Percentiles rank a stretch among this genome's conserved stretches.
Evolutionary conservation across 2,329 filamentous ascomycete genomes (phyloP).

Genomic region (Penicillium crustosum): DNA sequence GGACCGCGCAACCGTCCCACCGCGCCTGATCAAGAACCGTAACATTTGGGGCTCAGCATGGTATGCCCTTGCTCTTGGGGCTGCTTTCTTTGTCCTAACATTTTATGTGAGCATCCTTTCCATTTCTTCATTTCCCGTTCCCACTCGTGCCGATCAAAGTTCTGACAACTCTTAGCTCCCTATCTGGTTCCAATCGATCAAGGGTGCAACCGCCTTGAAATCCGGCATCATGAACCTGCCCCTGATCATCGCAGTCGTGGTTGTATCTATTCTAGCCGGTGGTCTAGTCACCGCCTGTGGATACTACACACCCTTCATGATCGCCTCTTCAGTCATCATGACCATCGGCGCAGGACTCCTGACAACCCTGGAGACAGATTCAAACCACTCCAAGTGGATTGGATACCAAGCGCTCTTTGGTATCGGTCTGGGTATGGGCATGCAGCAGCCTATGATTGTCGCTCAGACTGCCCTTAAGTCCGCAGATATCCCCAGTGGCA

Average conservation of each 20-base stretch:
- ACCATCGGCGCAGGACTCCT: conserved; percentile 39
- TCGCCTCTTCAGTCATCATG: conserved; percentile 33
- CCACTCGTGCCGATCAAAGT: not conserved
- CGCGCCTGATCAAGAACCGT: conserved; percentile 45
- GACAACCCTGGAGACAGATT: conserved; percentile 35
- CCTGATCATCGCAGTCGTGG: conserved; percentile 33
- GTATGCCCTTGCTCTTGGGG: conserved; percentile 46
- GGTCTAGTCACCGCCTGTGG: conserved; percentile 33
- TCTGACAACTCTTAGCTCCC: conserved; percentile 36
- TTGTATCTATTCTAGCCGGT: conserved; percentile 35
- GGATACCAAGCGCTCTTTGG: conserved; percentile 42
- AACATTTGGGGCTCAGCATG: conserved; percentile 44
- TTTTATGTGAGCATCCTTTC: conserved; percentile 43
- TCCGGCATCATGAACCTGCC: conserved; percentile 43
- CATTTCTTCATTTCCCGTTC: not conserved
- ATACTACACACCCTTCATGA: conserved; percentile 45
- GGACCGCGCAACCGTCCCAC: conserved; percentile 48
- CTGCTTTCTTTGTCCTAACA: conserved; percentile 45
- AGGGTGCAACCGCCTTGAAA: conserved; percentile 33
- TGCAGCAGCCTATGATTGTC: conserved; percentile 39
- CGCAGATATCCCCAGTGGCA: conserved; percentile 37
- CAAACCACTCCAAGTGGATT: conserved; percentile 38
- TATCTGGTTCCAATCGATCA: conserved; percentile 46
- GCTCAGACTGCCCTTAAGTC: conserved; percentile 35
- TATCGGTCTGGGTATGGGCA: conserved; percentile 37